These are phyloP conservation scores for Penicillium lividum DNA, from an alignment of 495 filamentous ascomycete species.

Conservation along the genomic window DNA sequence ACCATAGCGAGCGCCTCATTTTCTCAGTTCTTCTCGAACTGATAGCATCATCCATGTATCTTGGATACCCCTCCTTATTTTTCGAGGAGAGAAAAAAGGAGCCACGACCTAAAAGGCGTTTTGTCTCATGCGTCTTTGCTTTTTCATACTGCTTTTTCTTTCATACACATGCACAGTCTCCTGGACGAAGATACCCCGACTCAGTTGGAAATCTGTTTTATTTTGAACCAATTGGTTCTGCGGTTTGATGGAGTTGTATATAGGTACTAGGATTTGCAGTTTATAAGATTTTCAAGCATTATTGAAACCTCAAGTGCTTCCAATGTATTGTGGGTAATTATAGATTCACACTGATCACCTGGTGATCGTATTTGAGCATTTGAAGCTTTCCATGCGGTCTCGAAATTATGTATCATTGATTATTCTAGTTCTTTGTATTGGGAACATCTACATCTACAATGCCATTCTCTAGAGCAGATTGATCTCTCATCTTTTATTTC, in stretches of 20 bases:
- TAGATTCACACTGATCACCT: too few species aligned
- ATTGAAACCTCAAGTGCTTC: too few species aligned
- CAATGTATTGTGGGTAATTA: too few species aligned
- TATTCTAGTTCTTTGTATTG: too few species aligned
- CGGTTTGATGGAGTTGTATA: neutral
- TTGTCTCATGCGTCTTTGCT: neutral
- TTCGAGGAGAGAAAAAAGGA: neutral
- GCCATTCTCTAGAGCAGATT: too few species aligned
- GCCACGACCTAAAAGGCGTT: slow-evolving; percentile 10
- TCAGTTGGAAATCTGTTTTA: slow-evolving; percentile 13
- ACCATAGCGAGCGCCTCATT: slow-evolving; percentile 5
- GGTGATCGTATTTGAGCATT: too few species aligned
- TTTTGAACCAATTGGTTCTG: neutral
- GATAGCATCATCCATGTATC: slow-evolving; percentile 6
- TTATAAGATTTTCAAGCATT: neutral
- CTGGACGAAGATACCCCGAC: slow-evolving; percentile 16
- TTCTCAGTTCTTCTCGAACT: neutral
- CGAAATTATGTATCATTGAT: too few species aligned
- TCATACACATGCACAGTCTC: slow-evolving; percentile 8
- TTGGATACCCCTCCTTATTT: neutral
- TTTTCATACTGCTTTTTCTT: neutral
- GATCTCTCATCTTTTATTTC: too few species aligned
- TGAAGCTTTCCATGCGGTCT: too few species aligned
- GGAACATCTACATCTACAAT: too few species aligned
- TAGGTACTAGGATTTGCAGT: neutral